Base-by-base conservation (phyloP, 1,284 basidiomycete genomes). In the Inonotus hispidus region DNA sequence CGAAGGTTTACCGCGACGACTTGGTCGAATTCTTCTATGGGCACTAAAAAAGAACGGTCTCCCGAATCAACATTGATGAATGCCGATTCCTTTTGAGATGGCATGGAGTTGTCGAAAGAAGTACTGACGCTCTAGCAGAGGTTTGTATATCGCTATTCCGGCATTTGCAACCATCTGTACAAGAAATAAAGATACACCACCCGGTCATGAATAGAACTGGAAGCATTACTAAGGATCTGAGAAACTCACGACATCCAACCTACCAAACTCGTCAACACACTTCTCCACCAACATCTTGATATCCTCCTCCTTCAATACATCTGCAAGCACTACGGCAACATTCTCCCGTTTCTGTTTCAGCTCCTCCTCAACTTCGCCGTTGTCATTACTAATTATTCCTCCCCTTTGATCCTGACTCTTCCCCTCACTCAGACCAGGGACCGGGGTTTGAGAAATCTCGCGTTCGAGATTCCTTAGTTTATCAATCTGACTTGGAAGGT, bases 281-380 rank as follows among this genome's bases (percentile, higher is more conserved):
- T 54, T 56, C 27, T 67, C 35, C 2, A 70, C 56, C 38, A 68
- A 56, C 11, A 41, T 47, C 23, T 41, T 39, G 11, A 69, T 65
- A 3, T 66, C 62, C n/a, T 53, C 59, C 29, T 70, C 66, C 39
- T 64, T 54, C 37, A 65, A 63, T 7, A 70, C 61, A 45, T 69
- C 67, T n/a, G 58, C 65, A 16, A 58, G 50, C 8, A 60, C 29
- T n/a, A 56, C 50, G 32, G 57, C 19, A 16, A 56, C 50, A 38
- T 55, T 58, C n/a, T 54, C 25, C 16, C 63, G 63, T 27, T 58
- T 59, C 8, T 57, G 13, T 8, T 5, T 13, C 14, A 25, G 41
- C 7, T 19, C 5, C 8, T 62, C 35, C n/a, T 52, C 57, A n/a
- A 59, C 47, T 16, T 2, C 50, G 29, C 60, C 29, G 14, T 65